phyloP scores from a whole-genome alignment of 768 basidiomycete species.

The Tricholoma furcatifolium region DNA sequence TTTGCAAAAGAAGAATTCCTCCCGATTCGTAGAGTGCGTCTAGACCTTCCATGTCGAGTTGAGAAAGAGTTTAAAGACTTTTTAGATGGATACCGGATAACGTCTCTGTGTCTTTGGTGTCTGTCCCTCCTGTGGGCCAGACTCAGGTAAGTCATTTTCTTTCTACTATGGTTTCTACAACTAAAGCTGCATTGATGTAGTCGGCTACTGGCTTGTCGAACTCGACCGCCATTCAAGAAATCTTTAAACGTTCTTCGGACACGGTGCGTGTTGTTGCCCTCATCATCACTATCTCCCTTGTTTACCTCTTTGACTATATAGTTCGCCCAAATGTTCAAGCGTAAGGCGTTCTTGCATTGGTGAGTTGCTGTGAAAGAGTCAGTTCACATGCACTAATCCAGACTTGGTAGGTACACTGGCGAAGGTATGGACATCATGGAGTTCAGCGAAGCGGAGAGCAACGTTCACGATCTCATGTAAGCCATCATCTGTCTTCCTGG shows the following conservation, averaged over 20 bases:
- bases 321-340: conserved; percentile 82
- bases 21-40: conserved; percentile 77
- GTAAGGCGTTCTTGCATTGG: conserved; percentile 88
- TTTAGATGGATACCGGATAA: conserved; percentile 88
- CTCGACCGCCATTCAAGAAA: conserved; percentile 81
- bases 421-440: conserved; percentile 91
- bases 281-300: not conserved
- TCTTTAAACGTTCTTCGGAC: conserved; percentile 72
- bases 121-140: conserved; percentile 81
- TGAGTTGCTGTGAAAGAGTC: conserved; percentile 15
- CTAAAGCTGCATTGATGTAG: conserved; percentile 26
- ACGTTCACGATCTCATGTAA: conserved; percentile 77
- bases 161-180: not conserved
- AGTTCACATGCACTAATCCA: not conserved
- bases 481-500: conserved; percentile 23
- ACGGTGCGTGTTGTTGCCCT: conserved; percentile 38
- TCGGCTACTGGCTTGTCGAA: conserved; percentile 73
- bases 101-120: conserved; percentile 79
- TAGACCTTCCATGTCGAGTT: not conserved
- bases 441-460: conserved; percentile 87
- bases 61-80: not conserved
- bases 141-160: conserved; percentile 45
- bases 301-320: conserved; percentile 24
- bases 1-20: conserved; percentile 73
- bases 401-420: conserved; percentile 59